Evolutionary conservation across 129 eudicot species (phyloP), one percentile per base, ranked within the genome.

Genomic region (Saposhnikovia divaricata): DNA sequence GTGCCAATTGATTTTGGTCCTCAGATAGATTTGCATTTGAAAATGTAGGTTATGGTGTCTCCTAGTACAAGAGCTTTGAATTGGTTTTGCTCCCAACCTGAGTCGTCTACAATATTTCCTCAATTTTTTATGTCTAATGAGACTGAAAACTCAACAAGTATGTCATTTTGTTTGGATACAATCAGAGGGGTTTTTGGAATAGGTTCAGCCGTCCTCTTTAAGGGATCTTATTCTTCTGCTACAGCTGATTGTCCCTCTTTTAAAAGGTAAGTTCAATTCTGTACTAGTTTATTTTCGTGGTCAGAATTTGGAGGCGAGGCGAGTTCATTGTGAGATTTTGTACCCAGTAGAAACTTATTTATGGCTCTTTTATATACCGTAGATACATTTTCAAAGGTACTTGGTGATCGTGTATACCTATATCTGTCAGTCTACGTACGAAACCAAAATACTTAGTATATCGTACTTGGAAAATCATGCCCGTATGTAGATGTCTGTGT

Each of bases 61-160:
- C 99, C 99, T 66, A 88, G 94, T 84, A 88, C 97, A 74, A 92
- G 86, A 82, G 91, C 99, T 40, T 86, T 92, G 80, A 74, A 78
- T 80, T 95, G 90, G 96, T 95, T 95, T 86, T 89, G 92, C 84
- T 77, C 91, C 77, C 96, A 92, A 85, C 86, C 91, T 47, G 86
- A 86, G 69, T 78, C 91, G 76, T 86, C 91, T 15, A 85, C 70
- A 66, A 90, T 90, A 45, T 95, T 89, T 89, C 98, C 98, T 85
- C 90, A 89, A 83, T 92, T 95, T 82, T 95, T 90, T 84, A 81
- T 89, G 53, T 89, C 96, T 31, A 90, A 84, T 14, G 91, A 87
- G 61, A 78, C 57, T 78, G 91, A 95, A 37, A 84, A 85, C 34
- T 79, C 91, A 45, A 48, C 90, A 51, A 63, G 78, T 68, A 86